Evolutionary conservation across 2,329 filamentous ascomycete species (phyloP).

Genomic region (Pseudopithomyces maydicus): DNA sequence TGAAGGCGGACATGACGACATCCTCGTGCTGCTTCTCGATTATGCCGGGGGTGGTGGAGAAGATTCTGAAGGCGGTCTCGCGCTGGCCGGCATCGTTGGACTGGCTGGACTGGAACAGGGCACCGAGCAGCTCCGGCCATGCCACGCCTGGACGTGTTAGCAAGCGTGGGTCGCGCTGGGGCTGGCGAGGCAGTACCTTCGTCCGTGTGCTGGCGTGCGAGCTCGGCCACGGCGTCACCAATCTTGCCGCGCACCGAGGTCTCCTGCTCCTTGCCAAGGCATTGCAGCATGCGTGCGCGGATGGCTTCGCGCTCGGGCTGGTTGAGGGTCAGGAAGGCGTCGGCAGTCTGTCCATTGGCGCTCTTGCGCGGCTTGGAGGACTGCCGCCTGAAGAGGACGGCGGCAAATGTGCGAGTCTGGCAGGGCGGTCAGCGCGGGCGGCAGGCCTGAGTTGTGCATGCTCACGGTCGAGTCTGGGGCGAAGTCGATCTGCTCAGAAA

Average conservation of each 20-base stretch:
- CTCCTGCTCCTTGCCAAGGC: conserved; percentile 73
- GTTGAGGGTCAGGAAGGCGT: conserved; percentile 83
- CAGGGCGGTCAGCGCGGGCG: not conserved
- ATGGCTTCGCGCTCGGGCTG: conserved; percentile 77
- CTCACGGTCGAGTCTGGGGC: conserved; percentile 75
- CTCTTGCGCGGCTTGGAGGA: conserved; percentile 84
- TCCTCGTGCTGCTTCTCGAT: conserved; percentile 96
- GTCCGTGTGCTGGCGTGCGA: conserved; percentile 93
- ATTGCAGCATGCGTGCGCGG: conserved; percentile 80
- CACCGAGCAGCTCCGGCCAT: conserved; percentile 87
- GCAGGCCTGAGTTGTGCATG: not conserved
- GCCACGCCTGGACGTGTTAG: conserved; percentile 65
- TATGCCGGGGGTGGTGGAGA: conserved; percentile 90
- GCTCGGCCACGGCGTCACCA: conserved; percentile 94
- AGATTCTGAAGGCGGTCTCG: conserved; percentile 93
- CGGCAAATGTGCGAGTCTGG: conserved; percentile 86
- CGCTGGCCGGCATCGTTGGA: conserved; percentile 81
- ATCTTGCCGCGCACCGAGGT: conserved; percentile 88
- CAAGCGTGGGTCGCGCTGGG: not conserved
- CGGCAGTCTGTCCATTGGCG: conserved; percentile 71
- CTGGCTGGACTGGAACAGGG: conserved; percentile 89
- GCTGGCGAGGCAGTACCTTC: conserved; percentile 66
- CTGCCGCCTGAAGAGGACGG: conserved; percentile 93
- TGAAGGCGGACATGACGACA: conserved; percentile 85
- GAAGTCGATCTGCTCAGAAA: conserved; percentile 87